Evolutionary conservation across 83 land plant genomes (phyloP), one percentile per base, ranked within the genome.

Genomic region (Picea engelmannii): DNA sequence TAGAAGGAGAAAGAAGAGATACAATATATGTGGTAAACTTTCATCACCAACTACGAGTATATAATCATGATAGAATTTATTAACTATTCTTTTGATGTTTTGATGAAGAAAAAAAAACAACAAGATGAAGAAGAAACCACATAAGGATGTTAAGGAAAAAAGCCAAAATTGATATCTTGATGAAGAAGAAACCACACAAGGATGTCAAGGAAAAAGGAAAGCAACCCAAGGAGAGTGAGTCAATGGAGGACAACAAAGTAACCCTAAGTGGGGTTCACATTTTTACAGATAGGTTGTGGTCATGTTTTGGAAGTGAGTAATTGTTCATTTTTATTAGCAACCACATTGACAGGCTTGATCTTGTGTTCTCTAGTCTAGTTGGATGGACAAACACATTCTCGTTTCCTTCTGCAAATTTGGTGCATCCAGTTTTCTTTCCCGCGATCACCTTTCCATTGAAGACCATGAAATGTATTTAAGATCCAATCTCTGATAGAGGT

Each of bases 21-120:
- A 27, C 1, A 27, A 27, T 27, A 27, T 1, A 27, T 27, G 31
- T 27, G 31, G 31, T 27, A 27, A 27, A 27, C 31, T 27, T 1
- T 93, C 89, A 89, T 83, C 65, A 93, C 95, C 2, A 90, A 88
- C 35, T 85, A 90, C 6, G 91, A 90, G 52, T 89, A 91, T n/a
- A 89, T 93, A 31, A 89, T 93, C 42, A 93, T 93, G 25, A 93
- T 93, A 40, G 95, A 93, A 75, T 93, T 91, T 60, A 89, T 93
- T 44, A 91, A 93, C 67, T 93, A 93, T 75, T 90, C 93, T 2
- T 66, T 93, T 25, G 83, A 80, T 68, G 59, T 93, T 16, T 68
- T 87, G 1, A 87, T 85, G 58, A 74, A 88, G 71, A 47, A 21
- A 21, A 74, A 47, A 52, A 74, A 74, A 0, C 31, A 27, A 27